Base-by-base conservation (phyloP, 129 eudicot genomes). In the Silybum marianum region DNA sequence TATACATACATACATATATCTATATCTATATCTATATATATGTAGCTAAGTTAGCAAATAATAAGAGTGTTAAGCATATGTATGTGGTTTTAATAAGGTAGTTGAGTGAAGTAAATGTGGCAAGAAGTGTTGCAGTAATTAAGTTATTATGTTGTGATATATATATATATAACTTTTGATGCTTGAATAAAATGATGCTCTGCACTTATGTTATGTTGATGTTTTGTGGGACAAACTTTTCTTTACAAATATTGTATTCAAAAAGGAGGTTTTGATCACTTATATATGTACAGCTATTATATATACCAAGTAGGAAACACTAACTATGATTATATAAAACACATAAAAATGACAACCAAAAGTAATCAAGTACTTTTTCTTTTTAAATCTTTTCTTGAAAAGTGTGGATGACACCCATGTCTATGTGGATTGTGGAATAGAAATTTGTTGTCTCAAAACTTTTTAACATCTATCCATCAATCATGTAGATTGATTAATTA, bases 21-120 rank as follows among this genome's bases (percentile, higher is more conserved):
- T 65, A 67, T 67, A 3, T 36, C 71, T 51, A 62, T 21, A 32
- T 32, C 36, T 32, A 4, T 32, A 32, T 32, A 7, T 22, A 74
- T 26, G 16, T 82, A 58, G 48, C 24, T 82, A 82, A 70, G 51
- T 30, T 76, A 82, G 78, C 28, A 76, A 69, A 83, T 71, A 69
- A 83, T 71, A 83, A 77, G 12, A 60, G 54, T 46, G 21, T 70
- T 77, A 38, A 10, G 22, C 36, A 32, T 32, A 32, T 83, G 75
- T 78, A 69, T 62, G 30, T 77, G 66, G 44, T 60, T 51, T 54
- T 70, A 71, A n/a, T 71, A 18, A 58, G 66, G 66, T 1, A 58
- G 66, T n/a, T 58, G 66, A 58, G 66, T 58, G 9, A 58, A 60
- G 25, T 26, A 76, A n/a, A 9, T 83, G 72, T 82, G 58, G 11